Base-by-base conservation (phyloP, 2,329 filamentous ascomycete genomes). In the Sporothrix pseudoabietina region DNA sequence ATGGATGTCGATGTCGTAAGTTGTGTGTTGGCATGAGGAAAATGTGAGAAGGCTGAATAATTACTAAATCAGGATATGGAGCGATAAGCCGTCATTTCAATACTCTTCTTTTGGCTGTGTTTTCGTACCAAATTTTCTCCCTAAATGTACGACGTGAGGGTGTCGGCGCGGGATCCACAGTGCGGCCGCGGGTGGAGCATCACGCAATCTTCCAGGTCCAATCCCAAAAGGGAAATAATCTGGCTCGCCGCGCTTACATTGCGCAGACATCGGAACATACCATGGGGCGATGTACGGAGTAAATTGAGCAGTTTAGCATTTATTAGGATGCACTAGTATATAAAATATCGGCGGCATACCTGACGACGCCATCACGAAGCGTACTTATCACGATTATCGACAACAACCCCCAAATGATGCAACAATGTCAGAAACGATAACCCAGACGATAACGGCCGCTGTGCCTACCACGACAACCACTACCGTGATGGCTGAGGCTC, bases 151-250 rank as follows among this genome's bases (percentile, higher is more conserved):
- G 41, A 4, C 3, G 5, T 44, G 52, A 8, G 52, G 26, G 26
- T 10, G 26, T 32, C 8, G 9, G 26, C 54, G 49, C 49, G 19
- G 49, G 49, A n/a, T 57, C 26, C 26, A 57, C 26, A 57, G 26
- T 32, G 22, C 26, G 26, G 12, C 49, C 41, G 16, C 10, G n/a
- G 10, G 55, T 57, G 55, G 55, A 57, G 10, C 55, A 57, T 57
- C 55, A 57, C 55, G 55, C 55, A 57, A 57, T 57, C 6, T 26
- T 32, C 16, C 26, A 9, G 14, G 26, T 26, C 10, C 10, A 54
- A 12, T 54, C 55, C 55, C 26, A 57, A 57, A 57, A 32, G 26
- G 55, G 55, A 57, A 57, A 57, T 57, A 32, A 32, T 57, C 55
- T 57, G 55, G 55, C 55, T 57, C 55, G 22, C 52, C 4, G 55